Evolutionary conservation across 345 rosid species (phyloP), one percentile per base, ranked within the genome.

Genomic region (Eucalyptus albens): DNA sequence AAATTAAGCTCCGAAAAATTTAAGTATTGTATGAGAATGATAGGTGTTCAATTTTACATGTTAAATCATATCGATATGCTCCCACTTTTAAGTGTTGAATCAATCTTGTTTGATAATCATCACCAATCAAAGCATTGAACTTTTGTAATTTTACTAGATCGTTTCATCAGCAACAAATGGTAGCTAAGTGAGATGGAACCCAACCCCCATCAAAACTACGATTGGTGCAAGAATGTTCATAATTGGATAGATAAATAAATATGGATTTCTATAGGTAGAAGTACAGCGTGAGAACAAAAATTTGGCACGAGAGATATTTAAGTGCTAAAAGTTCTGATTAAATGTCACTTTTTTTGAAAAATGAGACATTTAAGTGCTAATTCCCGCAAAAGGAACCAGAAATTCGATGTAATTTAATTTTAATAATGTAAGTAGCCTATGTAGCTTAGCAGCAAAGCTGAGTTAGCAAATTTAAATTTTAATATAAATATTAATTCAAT

Each of bases 371-470:
- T 53, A 19, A 19, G 24, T 53, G 59, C 10, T 4, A 53, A 19
- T 2, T 53, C 2, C 5, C 0, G 1, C 10, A 19, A 53, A 53
- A 53, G 2, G 24, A 1, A 53, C 10, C 0, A 0, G 0, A 3
- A 53, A 53, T 53, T 53, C 2, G 5, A 19, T 53, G 10, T 53
- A 53, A 19, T 2, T 53, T 19, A 53, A 1, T 53, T 53, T 53
- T 3, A 53, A 53, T 53, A 19, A 53, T 53, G 2, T 53, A 53
- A 53, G 1, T 53, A 19, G 59, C 59, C 24, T 53, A 19, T 5
- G 1, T 51, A 3, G 21, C 55, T 44, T 44, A 44, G 45, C 1
- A 9, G 45, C 45, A 44, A 44, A 44, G 45, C 9, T 44, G 45
- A 44, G 9, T 44, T 44, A 44, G 45, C 45, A 1, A 44, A 44